Conservation (phyloP, 2,329 filamentous ascomycete genomes). For the Talaromyces sp. region DNA sequence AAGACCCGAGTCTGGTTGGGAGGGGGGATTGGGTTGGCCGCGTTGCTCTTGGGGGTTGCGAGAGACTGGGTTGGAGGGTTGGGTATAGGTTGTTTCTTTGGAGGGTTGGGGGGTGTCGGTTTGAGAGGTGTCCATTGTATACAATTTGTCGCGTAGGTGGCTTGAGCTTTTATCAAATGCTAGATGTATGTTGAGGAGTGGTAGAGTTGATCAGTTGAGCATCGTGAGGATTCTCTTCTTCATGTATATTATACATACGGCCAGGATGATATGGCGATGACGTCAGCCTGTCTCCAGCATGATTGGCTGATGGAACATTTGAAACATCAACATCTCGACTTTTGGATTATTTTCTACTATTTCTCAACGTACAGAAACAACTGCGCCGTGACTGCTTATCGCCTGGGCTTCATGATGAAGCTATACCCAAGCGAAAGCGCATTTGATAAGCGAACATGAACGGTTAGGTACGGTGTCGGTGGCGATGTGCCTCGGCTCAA, state of each 20-base stretch:
- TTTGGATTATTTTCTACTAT: no score
- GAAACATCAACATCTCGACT: background rate
- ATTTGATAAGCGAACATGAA: background rate
- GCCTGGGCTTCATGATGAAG: background rate
- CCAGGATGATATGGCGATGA: constrained; percentile 6
- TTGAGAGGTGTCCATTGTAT: constrained; percentile 14
- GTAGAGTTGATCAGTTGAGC: background rate
- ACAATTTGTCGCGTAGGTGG: no score
- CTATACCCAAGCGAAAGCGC: background rate
- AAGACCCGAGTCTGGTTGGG: background rate
- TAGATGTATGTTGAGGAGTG: background rate
- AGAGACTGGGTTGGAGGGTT: constrained; percentile 30
- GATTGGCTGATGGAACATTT: background rate
- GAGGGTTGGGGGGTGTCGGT: constrained; percentile 27
- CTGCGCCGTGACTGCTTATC: no score
- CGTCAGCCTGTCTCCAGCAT: constrained; percentile 1
- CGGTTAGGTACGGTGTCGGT: background rate
- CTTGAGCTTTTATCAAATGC: no score
- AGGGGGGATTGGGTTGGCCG: background rate
- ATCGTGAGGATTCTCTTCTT: background rate
- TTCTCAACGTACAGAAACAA: no score
- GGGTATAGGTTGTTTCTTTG: constrained; percentile 31
- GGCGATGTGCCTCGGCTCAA: background rate
- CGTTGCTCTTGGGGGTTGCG: constrained; percentile 22
- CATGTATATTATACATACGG: background rate